Evolutionary conservation across 192 early-diverging fungal genomes (phyloP).

Genomic region (Coemansia sp.): DNA sequence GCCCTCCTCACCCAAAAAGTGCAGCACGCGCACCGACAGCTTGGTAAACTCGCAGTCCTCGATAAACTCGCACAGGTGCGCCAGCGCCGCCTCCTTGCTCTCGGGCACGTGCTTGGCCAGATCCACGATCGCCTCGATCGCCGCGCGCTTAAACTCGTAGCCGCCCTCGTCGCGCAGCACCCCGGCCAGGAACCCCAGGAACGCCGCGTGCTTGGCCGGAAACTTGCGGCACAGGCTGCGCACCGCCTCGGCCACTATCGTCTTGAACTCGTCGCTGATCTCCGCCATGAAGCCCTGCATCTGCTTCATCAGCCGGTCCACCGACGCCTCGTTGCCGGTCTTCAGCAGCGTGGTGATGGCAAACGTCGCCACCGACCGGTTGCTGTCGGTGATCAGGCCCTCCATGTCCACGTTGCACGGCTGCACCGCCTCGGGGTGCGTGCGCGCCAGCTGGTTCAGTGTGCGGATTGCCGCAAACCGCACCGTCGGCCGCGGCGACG

Average conservation of each 20-base stretch:
- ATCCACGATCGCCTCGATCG: conserved; percentile 96
- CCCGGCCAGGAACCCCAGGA: conserved; percentile 88
- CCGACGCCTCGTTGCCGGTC: conserved; percentile 96
- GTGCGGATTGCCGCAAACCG: conserved; percentile 97
- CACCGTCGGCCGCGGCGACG: conserved; percentile 87
- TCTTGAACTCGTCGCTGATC: conserved; percentile 99
- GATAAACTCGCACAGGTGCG: conserved; percentile 98
- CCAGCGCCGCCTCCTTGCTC: conserved; percentile 88
- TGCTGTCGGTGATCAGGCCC: conserved; percentile 91
- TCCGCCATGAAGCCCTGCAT: conserved; percentile 97
- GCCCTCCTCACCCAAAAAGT: conserved; percentile 91
- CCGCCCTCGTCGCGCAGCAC: conserved; percentile 97
- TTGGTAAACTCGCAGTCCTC: conserved; percentile 99
- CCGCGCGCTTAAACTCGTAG: conserved; percentile 93
- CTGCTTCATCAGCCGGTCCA: conserved; percentile 99
- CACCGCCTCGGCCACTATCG: conserved; percentile 98
- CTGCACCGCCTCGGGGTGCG: conserved; percentile 83
- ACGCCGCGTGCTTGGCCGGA: conserved; percentile 88
- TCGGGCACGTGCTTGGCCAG: conserved; percentile 91
- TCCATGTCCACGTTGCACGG: conserved; percentile 99
- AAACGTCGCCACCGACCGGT: conserved; percentile 96
- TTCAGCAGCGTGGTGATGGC: conserved; percentile 98
- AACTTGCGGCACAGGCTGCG: conserved; percentile 96
- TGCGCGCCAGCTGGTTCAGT: conserved; percentile 86
- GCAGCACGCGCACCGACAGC: conserved; percentile 93